Base-by-base conservation (phyloP, 2,329 filamentous ascomycete species). In the Rutstroemia sp. region DNA sequence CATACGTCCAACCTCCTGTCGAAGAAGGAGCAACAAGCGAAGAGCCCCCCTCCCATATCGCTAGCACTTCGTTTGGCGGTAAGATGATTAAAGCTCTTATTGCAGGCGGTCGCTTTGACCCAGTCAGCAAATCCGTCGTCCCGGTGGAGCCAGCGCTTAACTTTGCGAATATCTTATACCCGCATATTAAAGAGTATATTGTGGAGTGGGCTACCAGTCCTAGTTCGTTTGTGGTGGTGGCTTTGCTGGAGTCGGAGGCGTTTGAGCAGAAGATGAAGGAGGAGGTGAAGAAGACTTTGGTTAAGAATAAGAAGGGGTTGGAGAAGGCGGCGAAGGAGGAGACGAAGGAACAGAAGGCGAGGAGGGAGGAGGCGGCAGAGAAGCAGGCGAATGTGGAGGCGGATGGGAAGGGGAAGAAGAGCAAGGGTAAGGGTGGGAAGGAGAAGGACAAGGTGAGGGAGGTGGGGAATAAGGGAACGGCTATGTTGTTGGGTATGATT, bases 81-180 rank as follows among this genome's bases (percentile, higher is more conserved):
- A 86, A 90, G 58, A 87, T 96, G 85, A 80, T 97, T 66, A 96
- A 96, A 75, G 87, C 87, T 0, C 80, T 99, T 7, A 91, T 96
- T 23, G 86, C 90, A 54, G 94, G 94, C 44, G 94, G 95, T 25
- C 85, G 84, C 57, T 99, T 88, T 69, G 90, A 97, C 72, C 82
- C 83, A 59, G 78, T 78, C 45, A 78, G 82, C 2, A 90, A 90
- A 72, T 83, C 78, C 56, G 73, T 94, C 46, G 80, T 87, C 65
- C 81, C 83, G 21, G 79, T 87, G 2, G 83, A 91, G 49, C 90
- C 91, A 16, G 80, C 88, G 7, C 77, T 97, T 56, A 80, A 85
- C 50, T 99, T 99, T 70, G 84, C 89, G 58, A 80, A 87, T 61
- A 75, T 87, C 49, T 77, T 99, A n/a, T 97, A 92, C 70, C 83